These are phyloP conservation scores for Daldinia loculata DNA, from an alignment of 495 filamentous ascomycete genomes.

Conservation along the genomic window DNA sequence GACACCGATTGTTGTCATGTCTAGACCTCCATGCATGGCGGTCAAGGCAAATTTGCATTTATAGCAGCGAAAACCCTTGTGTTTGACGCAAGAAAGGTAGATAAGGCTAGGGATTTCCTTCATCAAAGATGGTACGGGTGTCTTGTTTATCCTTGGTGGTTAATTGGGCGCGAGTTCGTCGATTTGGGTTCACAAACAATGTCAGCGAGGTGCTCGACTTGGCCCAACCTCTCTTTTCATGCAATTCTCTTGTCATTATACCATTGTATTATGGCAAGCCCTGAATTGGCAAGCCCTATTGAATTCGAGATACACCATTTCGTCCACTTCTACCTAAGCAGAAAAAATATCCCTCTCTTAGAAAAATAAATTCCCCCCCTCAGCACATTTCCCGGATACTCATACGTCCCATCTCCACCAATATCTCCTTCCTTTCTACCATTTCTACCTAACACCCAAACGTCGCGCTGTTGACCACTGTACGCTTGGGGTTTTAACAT, in stretches of 20 bases:
- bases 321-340: not conserved
- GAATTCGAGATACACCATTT: slow-evolving; percentile 1
- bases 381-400: not conserved
- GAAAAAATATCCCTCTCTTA: not conserved
- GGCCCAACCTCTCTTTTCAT: slow-evolving; percentile 2
- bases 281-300: not conserved
- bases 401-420: not conserved
- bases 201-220: slow-evolving; percentile 6
- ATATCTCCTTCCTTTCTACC: not conserved
- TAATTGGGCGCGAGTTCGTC: not conserved
- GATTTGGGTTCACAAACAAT: slow-evolving; percentile 7
- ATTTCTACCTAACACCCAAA: not conserved
- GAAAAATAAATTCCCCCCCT: not conserved
- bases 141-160: not conserved
- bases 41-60: not conserved
- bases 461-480: not conserved
- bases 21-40: not conserved
- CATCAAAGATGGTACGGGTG: not conserved
- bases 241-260: slow-evolving; percentile 1
- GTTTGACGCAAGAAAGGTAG: not conserved
- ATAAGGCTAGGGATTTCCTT: not conserved
- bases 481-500: not conserved
- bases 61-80: not conserved
- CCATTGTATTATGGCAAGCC: not conserved
- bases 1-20: not conserved